Conservation (phyloP, 768 basidiomycete genomes). For the Auriscalpium vulgare region DNA sequence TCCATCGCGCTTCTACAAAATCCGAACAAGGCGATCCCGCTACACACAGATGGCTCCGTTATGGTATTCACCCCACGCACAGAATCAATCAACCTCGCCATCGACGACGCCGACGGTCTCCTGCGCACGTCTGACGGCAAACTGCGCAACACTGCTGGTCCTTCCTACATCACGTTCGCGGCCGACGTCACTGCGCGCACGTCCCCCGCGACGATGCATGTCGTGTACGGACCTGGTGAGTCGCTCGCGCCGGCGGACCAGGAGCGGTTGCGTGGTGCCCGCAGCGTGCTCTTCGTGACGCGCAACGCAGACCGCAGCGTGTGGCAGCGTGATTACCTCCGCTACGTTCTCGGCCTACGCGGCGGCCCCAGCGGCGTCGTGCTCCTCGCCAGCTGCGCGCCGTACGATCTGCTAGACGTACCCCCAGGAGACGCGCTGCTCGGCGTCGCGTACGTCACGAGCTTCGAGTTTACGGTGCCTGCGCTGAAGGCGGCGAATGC, state of each 20-base stretch:
- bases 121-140: conserved; percentile 34
- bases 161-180: conserved; percentile 46
- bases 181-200: conserved; percentile 27
- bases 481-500: conserved; percentile 39
- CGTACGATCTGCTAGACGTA: conserved; percentile 46
- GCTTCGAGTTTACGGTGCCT: conserved; percentile 50
- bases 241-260: conserved; percentile 1
- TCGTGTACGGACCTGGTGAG: conserved; percentile 33
- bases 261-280: conserved; percentile 12
- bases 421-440: conserved; percentile 17
- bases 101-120: conserved; percentile 46
- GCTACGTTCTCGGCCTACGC: conserved; percentile 14
- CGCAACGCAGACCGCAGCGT: conserved; percentile 48
- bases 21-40: conserved; percentile 27
- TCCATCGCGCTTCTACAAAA: conserved; percentile 43
- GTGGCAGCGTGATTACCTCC: conserved; percentile 47
- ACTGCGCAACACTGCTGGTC: conserved; percentile 49
- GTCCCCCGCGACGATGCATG: conserved; percentile 28
- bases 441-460: conserved; percentile 33
- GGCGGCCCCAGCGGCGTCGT: conserved; percentile 28
- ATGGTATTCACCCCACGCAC: conserved; percentile 47
- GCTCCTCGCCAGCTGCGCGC: conserved; percentile 54
- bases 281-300: conserved; percentile 42
- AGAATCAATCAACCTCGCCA: conserved; percentile 53
- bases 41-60: conserved; percentile 15